Conservation (phyloP, 306 rosid species). For the Bauhinia variegata region DNA sequence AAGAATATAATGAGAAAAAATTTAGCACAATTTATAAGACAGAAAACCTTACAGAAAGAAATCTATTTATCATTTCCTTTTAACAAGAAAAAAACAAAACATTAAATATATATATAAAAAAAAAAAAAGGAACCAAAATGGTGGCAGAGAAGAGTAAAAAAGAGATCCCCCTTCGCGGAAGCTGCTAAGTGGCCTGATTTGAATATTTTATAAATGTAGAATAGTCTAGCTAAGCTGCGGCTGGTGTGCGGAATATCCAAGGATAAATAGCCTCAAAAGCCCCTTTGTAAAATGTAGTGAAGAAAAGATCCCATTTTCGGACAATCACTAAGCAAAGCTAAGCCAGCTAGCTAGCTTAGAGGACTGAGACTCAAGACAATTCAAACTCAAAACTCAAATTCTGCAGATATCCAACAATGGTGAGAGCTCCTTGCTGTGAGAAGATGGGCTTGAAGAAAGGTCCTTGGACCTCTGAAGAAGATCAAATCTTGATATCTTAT, state of each 20-base stretch:
- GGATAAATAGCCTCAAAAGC: constrained; percentile 50
- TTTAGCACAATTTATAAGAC: too few species aligned
- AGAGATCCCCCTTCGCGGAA: constrained; percentile 46
- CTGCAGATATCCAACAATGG: constrained; percentile 50
- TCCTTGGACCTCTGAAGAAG: constrained; percentile 92
- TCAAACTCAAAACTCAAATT: too few species aligned
- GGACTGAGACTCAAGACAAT: too few species aligned
- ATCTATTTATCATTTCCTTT: too few species aligned
- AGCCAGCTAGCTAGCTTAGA: too few species aligned
- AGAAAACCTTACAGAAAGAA: too few species aligned
- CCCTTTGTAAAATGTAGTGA: neutral
- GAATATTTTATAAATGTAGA: constrained; percentile 40
- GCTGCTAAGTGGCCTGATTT: constrained; percentile 41
- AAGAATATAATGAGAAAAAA: too few species aligned
- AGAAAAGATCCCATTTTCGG: too few species aligned
- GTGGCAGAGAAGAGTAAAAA: neutral
- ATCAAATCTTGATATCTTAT: constrained; percentile 63
- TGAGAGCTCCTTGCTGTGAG: constrained; percentile 95
- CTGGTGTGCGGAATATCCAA: constrained; percentile 38
- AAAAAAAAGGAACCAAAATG: too few species aligned
- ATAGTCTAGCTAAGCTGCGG: neutral
- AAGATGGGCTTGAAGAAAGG: constrained; percentile 92
- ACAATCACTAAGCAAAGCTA: too few species aligned
- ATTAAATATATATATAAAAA: too few species aligned
- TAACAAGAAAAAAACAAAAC: too few species aligned